Conservation (phyloP, 306 rosid species). For the Calophaca sinica region DNA sequence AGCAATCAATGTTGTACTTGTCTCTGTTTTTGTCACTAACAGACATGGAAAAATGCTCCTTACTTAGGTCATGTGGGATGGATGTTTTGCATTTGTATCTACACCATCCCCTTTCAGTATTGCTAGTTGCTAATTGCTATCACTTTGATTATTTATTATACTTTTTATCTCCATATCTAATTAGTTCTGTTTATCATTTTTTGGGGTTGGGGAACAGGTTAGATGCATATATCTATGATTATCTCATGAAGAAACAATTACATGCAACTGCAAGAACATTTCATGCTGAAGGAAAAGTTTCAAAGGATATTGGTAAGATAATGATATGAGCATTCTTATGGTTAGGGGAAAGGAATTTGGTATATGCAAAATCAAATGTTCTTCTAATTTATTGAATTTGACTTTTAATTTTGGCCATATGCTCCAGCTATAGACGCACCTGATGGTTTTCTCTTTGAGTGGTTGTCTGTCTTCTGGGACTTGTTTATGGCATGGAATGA, state of each 20-base stretch:
- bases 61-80: too few species aligned
- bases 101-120: too few species aligned
- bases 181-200: constrained; percentile 1
- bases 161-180: constrained; percentile 7
- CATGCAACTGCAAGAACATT: constrained; percentile 74
- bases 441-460: constrained; percentile 80
- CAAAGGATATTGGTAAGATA: constrained; percentile 65
- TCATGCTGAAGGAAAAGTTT: constrained; percentile 69
- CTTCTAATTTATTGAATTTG: constrained; percentile 33
- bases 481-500: constrained; percentile 63
- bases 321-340: neutral
- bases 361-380: constrained; percentile 11
- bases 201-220: constrained; percentile 57
- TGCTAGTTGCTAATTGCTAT: neutral
- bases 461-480: constrained; percentile 97
- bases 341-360: constrained; percentile 12
- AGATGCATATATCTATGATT: constrained; percentile 73
- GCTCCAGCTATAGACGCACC: constrained; percentile 75
- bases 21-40: too few species aligned
- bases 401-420: constrained; percentile 39
- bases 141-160: constrained; percentile 25
- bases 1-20: too few species aligned
- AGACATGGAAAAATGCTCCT: too few species aligned
- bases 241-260: constrained; percentile 71
- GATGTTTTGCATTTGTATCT: too few species aligned